These are phyloP conservation scores for Citrus reticulata DNA, from an alignment of 345 rosid genomes.

Conservation along the genomic window DNA sequence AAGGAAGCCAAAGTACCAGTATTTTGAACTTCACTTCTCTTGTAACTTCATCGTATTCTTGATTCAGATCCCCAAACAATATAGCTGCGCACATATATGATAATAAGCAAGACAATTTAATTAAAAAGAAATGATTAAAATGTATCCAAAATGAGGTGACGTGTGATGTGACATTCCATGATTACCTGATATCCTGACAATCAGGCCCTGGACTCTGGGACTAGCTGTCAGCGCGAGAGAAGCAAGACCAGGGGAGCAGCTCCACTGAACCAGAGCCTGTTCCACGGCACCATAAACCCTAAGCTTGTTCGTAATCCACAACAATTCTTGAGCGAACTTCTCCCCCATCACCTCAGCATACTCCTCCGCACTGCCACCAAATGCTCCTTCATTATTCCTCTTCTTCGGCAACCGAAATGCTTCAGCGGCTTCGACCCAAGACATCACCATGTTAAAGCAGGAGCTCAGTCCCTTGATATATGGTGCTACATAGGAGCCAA, in stretches of 20 bases:
- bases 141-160: not conserved
- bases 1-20: constrained; percentile 56
- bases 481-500: constrained; percentile 46
- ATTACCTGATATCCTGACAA: constrained; percentile 59
- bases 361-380: constrained; percentile 23
- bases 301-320: constrained; percentile 60
- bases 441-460: constrained; percentile 34
- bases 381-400: not conserved
- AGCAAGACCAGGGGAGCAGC: constrained; percentile 60
- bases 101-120: not conserved
- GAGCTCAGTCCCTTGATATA: constrained; percentile 45
- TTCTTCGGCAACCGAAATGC: constrained; percentile 19
- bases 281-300: constrained; percentile 48
- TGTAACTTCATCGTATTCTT: constrained; percentile 28
- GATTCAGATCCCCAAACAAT: constrained; percentile 46
- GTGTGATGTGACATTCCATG: not conserved
- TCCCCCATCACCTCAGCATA: constrained; percentile 45
- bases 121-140: too few species aligned
- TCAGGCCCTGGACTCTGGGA: constrained; percentile 62
- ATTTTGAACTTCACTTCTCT: constrained; percentile 60
- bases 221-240: constrained; percentile 51
- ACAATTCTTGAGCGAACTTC: constrained; percentile 71
- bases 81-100: constrained; percentile 33
- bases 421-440: constrained; percentile 25
- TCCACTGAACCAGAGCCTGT: constrained; percentile 71